Evolutionary conservation across 495 filamentous ascomycete genomes (phyloP).

Genomic region (Penicillium paradoxum): DNA sequence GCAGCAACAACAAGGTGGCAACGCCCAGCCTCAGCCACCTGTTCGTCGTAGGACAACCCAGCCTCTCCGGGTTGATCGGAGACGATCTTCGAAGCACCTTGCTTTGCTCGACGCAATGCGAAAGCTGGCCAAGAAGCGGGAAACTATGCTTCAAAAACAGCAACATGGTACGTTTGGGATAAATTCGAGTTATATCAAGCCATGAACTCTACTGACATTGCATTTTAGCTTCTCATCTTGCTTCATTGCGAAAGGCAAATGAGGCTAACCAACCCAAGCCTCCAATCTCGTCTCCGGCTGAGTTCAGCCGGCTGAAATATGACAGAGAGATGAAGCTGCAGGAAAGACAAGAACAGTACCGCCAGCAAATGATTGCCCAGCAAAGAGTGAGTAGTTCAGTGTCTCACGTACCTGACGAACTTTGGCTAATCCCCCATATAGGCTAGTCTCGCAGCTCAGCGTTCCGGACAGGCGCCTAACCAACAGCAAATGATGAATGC

Average conservation of each 20-base stretch:
- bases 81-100: slow-evolving; percentile 78
- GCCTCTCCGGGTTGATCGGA: slow-evolving; percentile 74
- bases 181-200: background rate
- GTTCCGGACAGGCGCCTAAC: slow-evolving; percentile 39
- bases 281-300: slow-evolving; percentile 67
- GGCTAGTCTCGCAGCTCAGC: slow-evolving; percentile 40
- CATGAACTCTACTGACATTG: slow-evolving; percentile 11
- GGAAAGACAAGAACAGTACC: slow-evolving; percentile 66
- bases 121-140: slow-evolving; percentile 90
- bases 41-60: slow-evolving; percentile 64
- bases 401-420: background rate
- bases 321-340: slow-evolving; percentile 75
- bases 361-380: slow-evolving; percentile 56
- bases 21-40: slow-evolving; percentile 51
- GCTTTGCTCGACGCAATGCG: slow-evolving; percentile 90
- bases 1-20: slow-evolving; percentile 46
- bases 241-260: slow-evolving; percentile 65
- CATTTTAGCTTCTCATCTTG: slow-evolving; percentile 52
- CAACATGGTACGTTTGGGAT: slow-evolving; percentile 56
- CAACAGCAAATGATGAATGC: slow-evolving; percentile 41
- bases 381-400: slow-evolving; percentile 48
- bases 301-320: slow-evolving; percentile 82
- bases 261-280: slow-evolving; percentile 59
- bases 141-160: slow-evolving; percentile 78
- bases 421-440: slow-evolving; percentile 16